Conservation (phyloP, 805 yeast species). For the Huiozyma sinensis region DNA sequence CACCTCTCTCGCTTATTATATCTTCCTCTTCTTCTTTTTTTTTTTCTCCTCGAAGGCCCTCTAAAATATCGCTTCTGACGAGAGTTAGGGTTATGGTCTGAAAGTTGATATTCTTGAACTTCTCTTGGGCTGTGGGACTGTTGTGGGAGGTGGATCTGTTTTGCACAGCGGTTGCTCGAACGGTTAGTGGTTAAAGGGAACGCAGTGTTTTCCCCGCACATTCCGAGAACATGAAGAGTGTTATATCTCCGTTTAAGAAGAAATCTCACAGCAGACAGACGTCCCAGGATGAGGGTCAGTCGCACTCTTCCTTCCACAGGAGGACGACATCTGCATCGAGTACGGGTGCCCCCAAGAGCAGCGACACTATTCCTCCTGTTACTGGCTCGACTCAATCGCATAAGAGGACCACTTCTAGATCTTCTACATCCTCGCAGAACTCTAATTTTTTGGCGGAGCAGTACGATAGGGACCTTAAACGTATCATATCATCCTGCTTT, state of each 20-base stretch:
- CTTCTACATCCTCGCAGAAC: constrained; percentile 24
- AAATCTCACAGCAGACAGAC: constrained; percentile 25
- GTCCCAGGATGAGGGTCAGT: constrained; percentile 7
- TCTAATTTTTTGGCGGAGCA: constrained; percentile 40
- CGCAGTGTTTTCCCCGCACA: too few species aligned
- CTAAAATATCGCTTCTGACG: too few species aligned
- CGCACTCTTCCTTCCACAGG: constrained; percentile 8
- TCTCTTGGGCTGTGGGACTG: too few species aligned
- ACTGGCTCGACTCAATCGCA: constrained; percentile 18
- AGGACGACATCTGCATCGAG: constrained; percentile 14
- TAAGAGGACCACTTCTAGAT: constrained; percentile 25
- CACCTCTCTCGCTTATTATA: too few species aligned
- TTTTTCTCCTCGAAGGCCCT: too few species aligned
- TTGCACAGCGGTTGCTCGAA: too few species aligned
- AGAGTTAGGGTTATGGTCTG: too few species aligned
- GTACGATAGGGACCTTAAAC: constrained; percentile 44
- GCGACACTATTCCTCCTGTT: constrained; percentile 16
- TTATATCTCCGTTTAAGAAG: constrained; percentile 30
- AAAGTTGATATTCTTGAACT: too few species aligned
- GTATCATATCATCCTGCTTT: constrained; percentile 41
- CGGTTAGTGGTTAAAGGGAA: neutral
- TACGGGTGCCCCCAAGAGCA: neutral
- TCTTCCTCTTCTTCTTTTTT: too few species aligned
- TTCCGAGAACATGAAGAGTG: constrained; percentile 18
- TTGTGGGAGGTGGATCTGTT: too few species aligned